A percentile compares a stretch with the other conserved stretches of the same genome.
phyloP scores from a whole-genome alignment of 75 land plant species.

The Larix kaempferi region DNA sequence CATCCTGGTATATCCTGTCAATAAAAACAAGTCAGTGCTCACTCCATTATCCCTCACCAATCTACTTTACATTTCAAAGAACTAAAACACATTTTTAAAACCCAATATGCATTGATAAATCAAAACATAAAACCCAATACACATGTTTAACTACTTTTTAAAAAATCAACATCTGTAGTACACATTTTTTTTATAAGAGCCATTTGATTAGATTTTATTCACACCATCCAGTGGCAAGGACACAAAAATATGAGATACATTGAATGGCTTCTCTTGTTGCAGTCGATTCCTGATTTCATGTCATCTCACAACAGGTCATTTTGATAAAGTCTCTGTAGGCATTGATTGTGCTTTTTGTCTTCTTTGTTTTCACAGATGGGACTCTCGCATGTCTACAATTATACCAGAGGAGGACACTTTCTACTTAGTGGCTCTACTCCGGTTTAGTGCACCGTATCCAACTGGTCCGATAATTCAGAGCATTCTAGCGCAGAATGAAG shows the following conservation, averaged over 20 bases:
- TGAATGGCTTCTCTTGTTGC: background rate
- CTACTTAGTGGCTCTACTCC: conserved; percentile 30
- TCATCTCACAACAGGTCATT: background rate
- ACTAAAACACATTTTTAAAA: no score
- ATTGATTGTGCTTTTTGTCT: no score
- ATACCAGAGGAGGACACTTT: conserved; percentile 35
- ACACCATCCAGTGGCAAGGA: no score
- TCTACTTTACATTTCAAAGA: background rate
- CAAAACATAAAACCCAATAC: no score
- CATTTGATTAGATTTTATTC: no score
- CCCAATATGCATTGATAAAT: no score
- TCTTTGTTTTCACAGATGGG: conserved; percentile 22
- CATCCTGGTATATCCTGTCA: conserved; percentile 48
- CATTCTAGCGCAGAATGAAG: conserved; percentile 20
- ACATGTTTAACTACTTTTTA: no score
- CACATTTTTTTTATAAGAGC: no score
- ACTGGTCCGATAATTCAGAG: conserved; percentile 4
- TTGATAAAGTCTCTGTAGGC: no score
- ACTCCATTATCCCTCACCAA: background rate
- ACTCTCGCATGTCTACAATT: conserved; percentile 20
- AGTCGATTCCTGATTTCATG: background rate
- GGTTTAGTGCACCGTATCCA: conserved; percentile 11
- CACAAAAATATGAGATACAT: no score
- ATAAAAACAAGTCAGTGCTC: conserved; percentile 39
- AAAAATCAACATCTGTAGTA: no score